Conservation (phyloP, 192 early-diverging fungal species). For the Podila verticillata region DNA sequence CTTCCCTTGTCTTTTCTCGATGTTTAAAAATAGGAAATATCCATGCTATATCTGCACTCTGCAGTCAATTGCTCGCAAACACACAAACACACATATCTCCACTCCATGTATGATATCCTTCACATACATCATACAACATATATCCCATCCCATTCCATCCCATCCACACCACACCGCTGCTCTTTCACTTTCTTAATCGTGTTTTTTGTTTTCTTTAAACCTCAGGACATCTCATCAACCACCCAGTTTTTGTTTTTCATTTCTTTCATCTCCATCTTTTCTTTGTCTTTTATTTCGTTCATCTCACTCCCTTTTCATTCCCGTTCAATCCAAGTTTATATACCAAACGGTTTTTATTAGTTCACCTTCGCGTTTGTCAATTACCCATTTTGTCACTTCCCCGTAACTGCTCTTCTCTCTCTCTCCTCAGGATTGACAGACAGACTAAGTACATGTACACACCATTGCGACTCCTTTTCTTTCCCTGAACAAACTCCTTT, state of each 20-base stretch:
- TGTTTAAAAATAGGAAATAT: too few relatives aligned
- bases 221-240: not conserved
- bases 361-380: not conserved
- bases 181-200: not conserved
- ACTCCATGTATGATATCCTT: not conserved
- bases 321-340: not conserved
- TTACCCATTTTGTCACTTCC: not conserved
- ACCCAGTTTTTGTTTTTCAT: slow-evolving; percentile 1
- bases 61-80: too few relatives aligned
- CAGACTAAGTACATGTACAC: too few relatives aligned
- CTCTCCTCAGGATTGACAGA: too few relatives aligned
- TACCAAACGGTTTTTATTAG: too few relatives aligned
- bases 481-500: too few relatives aligned
- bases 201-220: too few relatives aligned
- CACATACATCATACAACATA: not conserved
- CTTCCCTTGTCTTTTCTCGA: too few relatives aligned
- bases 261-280: not conserved
- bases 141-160: not conserved
- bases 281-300: not conserved
- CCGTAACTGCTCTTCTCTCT: too few relatives aligned
- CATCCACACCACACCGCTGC: not conserved
- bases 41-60: too few relatives aligned
- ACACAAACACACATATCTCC: too few relatives aligned
- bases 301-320: not conserved
- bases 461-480: too few relatives aligned